Percentiles rank a stretch among this genome's conserved stretches.
Evolutionary conservation across 352 stramenopile species (phyloP).

Genomic region (Phytopythium helicoides): DNA sequence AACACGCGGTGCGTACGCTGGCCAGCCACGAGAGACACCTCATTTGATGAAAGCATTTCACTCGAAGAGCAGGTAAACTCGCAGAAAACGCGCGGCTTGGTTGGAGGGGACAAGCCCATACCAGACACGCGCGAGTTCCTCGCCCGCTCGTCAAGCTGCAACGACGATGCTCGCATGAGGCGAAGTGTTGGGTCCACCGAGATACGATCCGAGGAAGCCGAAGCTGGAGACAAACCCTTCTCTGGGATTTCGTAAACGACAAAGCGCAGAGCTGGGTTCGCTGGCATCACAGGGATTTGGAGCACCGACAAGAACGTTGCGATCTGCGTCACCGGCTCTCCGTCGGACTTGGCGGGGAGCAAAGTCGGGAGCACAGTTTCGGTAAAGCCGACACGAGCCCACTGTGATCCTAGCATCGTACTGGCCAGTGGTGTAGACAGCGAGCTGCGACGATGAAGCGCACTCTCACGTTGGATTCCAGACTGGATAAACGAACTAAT

Average conservation of each 20-base stretch:
- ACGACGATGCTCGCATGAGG: constrained; percentile 33
- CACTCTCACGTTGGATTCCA: constrained; percentile 60
- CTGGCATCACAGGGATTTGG: constrained; percentile 65
- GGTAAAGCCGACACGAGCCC: constrained; percentile 71
- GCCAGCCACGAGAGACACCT: constrained; percentile 58
- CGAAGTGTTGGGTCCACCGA: constrained; percentile 18
- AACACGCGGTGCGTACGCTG: constrained; percentile 50
- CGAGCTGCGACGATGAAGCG: constrained; percentile 51
- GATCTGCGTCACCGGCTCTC: constrained; percentile 37
- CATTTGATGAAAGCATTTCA: constrained; percentile 51
- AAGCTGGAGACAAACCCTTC: constrained; percentile 18
- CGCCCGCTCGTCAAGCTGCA: constrained; percentile 58
- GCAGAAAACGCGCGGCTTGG: constrained; percentile 69
- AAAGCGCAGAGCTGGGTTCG: constrained; percentile 70
- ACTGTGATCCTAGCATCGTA: constrained; percentile 31
- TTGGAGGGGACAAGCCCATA: constrained; percentile 52
- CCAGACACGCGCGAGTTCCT: constrained; percentile 51
- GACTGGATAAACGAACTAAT: constrained; percentile 77
- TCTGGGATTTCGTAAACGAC: constrained; percentile 83
- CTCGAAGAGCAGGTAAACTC: constrained; percentile 71
- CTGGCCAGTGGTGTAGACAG: constrained; percentile 38
- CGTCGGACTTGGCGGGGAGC: constrained; percentile 27
- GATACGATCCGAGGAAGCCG: constrained; percentile 3
- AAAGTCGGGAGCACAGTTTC: constrained; percentile 74
- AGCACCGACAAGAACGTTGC: constrained; percentile 79